Conservation (phyloP, 148 eudicot species). For the Rhododendron ferrugineum region DNA sequence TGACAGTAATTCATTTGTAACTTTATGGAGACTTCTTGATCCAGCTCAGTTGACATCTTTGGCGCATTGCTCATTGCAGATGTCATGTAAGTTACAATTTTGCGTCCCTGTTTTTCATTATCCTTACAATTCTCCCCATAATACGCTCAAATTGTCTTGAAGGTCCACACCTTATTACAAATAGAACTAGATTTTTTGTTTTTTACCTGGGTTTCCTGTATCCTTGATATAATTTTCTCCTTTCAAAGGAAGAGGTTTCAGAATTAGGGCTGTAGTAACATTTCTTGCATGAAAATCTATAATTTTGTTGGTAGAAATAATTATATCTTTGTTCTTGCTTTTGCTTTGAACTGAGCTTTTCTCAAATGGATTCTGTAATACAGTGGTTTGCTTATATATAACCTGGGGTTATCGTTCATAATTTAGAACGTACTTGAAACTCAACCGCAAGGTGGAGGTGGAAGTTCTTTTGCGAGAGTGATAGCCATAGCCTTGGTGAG, state of each 20-base stretch:
- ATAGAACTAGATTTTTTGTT: background rate
- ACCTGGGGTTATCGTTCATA: background rate
- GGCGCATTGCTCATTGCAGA: constrained; percentile 17
- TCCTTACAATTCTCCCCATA: background rate
- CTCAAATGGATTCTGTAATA: background rate
- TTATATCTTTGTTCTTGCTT: background rate
- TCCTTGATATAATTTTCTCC: background rate
- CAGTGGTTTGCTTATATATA: background rate
- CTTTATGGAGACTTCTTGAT: constrained; percentile 2
- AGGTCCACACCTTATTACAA: background rate
- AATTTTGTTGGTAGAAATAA: background rate
- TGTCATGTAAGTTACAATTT: constrained; percentile 12
- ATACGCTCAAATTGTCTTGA: too few relatives aligned
- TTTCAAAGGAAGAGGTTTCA: background rate
- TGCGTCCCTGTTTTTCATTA: constrained; percentile 4
- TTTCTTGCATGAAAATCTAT: background rate
- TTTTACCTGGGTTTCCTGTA: background rate
- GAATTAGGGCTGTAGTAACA: background rate
- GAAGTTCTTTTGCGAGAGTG: background rate
- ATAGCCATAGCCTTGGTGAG: background rate
- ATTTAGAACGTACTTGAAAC: background rate
- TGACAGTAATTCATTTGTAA: constrained; percentile 9
- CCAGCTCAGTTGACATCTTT: constrained; percentile 5
- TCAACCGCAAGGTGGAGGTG: background rate
- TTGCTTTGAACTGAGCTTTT: background rate